A percentile compares a stretch with the other conserved stretches of the same genome.
These are phyloP conservation scores for Colletotrichum nymphaeae DNA, from an alignment of 2,329 filamentous ascomycete genomes.

Conservation along the genomic window DNA sequence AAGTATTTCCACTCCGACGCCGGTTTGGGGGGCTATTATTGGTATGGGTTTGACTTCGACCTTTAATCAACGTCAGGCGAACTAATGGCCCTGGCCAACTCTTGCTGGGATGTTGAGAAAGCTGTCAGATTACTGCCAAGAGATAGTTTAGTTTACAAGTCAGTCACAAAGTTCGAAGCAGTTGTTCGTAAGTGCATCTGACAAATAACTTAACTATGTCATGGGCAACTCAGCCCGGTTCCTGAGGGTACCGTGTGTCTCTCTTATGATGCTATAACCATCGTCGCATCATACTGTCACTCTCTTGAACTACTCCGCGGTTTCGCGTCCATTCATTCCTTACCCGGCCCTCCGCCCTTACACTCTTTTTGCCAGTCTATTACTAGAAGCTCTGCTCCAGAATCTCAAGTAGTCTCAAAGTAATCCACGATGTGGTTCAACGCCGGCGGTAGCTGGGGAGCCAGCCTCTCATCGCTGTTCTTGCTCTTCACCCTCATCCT, in stretches of 20 bases:
- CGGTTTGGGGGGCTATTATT: neutral
- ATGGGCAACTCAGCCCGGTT: neutral
- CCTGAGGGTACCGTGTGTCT: neutral
- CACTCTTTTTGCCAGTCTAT: neutral
- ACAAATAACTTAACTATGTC: neutral
- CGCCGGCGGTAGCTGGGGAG: neutral
- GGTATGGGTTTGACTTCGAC: neutral
- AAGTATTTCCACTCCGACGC: neutral
- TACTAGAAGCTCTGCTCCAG: neutral
- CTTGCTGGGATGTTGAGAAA: neutral
- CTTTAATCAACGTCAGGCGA: neutral
- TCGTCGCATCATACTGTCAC: neutral
- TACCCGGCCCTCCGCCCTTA: neutral
- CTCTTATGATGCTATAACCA: neutral
- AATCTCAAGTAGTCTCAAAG: neutral
- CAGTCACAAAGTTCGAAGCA: neutral
- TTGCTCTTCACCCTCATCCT: neutral
- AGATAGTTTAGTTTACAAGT: neutral
- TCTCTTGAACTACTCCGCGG: neutral
- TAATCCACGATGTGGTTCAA: neutral
- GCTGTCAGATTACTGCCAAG: neutral
- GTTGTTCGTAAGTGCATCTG: neutral
- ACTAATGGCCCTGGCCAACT: neutral
- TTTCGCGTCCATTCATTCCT: neutral
- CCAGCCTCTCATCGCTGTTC: neutral